A percentile compares a stretch with the other conserved stretches of the same genome.
Evolutionary conservation across 768 basidiomycete genomes (phyloP).

Genomic region (Macrolepiota dolichaula): DNA sequence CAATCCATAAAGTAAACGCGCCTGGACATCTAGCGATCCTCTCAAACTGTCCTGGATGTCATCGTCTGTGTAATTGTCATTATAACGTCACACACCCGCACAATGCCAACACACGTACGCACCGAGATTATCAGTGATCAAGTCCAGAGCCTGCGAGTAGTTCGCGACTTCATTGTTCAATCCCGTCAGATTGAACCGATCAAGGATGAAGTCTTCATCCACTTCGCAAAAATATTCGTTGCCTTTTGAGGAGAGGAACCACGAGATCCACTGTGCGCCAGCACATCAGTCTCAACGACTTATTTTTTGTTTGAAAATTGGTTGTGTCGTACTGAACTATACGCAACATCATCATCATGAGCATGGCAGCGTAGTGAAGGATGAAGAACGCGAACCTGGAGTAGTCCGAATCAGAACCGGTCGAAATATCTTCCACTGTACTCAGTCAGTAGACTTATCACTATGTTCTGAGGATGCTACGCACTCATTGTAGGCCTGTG

Average conservation of each 20-base stretch:
- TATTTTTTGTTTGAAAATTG: not conserved
- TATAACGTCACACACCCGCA: not conserved
- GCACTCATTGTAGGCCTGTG: too few relatives aligned
- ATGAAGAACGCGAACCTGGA: constrained; percentile 65
- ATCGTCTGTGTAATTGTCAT: constrained; percentile 58
- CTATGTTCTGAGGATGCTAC: too few relatives aligned
- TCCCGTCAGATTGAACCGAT: constrained; percentile 97
- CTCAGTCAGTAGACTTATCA: too few relatives aligned
- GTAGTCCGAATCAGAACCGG: constrained; percentile 94
- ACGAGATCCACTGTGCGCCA: constrained; percentile 82
- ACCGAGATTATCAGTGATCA: constrained; percentile 97
- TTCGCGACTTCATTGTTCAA: constrained; percentile 95
- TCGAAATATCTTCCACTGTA: constrained; percentile 80
- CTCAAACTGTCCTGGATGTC: constrained; percentile 92
- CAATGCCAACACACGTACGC: constrained; percentile 20
- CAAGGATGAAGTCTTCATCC: constrained; percentile 97
- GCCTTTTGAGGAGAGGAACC: constrained; percentile 95
- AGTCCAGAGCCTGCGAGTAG: constrained; percentile 89
- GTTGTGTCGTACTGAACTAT: constrained; percentile 9
- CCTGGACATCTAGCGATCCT: constrained; percentile 89
- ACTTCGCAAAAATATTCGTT: constrained; percentile 99
- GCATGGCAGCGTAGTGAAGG: constrained; percentile 14
- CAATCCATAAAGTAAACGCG: constrained; percentile 89
- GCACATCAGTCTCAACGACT: not conserved
- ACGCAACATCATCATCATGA: constrained; percentile 3